Evolutionary conservation across 2,329 filamentous ascomycete genomes (phyloP).

Genomic region (Neurospora sp.): DNA sequence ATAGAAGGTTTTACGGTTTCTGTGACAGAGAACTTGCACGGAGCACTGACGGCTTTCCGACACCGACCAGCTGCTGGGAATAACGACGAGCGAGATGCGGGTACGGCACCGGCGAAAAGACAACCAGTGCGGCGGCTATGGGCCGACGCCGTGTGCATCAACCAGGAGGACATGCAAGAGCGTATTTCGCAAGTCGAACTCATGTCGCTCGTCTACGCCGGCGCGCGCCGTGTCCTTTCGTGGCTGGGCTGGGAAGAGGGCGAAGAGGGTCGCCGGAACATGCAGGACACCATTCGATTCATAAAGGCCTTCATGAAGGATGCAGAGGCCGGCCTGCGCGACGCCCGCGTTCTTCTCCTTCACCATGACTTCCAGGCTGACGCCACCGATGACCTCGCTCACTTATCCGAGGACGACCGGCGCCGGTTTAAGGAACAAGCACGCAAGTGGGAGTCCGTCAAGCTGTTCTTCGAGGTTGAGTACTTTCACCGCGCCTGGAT

Average conservation of each 20-base stretch:
- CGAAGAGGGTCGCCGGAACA: slow-evolving; percentile 6
- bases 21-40: slow-evolving; percentile 10
- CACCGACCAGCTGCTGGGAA: background rate
- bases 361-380: background rate
- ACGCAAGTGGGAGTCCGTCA: slow-evolving; percentile 8
- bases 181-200: slow-evolving; percentile 13
- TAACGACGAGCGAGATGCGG: background rate
- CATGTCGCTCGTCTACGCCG: slow-evolving; percentile 13
- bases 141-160: slow-evolving; percentile 19
- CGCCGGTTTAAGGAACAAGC: slow-evolving; percentile 9
- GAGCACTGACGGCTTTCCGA: slow-evolving; percentile 7
- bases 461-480: slow-evolving; percentile 8
- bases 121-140: slow-evolving; percentile 11
- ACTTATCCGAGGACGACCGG: slow-evolving; percentile 4
- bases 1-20: slow-evolving; percentile 6
- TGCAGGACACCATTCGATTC: slow-evolving; percentile 10
- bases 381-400: slow-evolving; percentile 1
- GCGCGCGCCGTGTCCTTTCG: slow-evolving; percentile 10
- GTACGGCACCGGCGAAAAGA: background rate
- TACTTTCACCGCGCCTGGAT: slow-evolving; percentile 17
- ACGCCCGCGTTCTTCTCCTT: slow-evolving; percentile 9
- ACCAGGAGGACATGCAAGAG: slow-evolving; percentile 13
- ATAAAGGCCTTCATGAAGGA: slow-evolving; percentile 11
- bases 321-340: slow-evolving; percentile 5
- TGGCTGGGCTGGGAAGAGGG: slow-evolving; percentile 14